These are phyloP conservation scores for Apophysomyces elegans DNA, from an alignment of 371 early-diverging fungal genomes.

Conservation along the genomic window DNA sequence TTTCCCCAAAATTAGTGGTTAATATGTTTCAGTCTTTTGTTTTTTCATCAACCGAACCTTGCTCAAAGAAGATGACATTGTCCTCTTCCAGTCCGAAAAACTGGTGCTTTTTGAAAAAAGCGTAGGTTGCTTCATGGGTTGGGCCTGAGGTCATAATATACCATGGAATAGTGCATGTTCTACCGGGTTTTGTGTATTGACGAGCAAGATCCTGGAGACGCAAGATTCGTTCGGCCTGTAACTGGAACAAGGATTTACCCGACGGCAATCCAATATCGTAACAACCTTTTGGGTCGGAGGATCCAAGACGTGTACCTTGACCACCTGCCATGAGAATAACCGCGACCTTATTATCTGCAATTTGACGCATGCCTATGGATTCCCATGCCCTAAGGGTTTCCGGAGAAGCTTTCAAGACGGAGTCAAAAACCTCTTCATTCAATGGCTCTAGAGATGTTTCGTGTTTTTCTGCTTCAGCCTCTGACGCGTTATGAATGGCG, in stretches of 20 bases:
- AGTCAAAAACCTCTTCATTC: conserved; percentile 77
- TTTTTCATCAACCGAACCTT: conserved; percentile 45
- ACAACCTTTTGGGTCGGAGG: conserved; percentile 90
- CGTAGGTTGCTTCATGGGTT: conserved; percentile 80
- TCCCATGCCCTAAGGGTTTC: conserved; percentile 74
- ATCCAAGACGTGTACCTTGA: conserved; percentile 91
- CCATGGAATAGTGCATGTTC: conserved; percentile 82
- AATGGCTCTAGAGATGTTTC: conserved; percentile 74
- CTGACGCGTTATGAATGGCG: conserved; percentile 58
- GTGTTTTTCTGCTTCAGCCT: conserved; percentile 41
- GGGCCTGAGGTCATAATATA: conserved; percentile 97
- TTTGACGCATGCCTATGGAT: conserved; percentile 73
- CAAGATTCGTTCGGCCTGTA: conserved; percentile 91
- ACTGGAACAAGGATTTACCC: conserved; percentile 84
- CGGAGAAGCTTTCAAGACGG: conserved; percentile 62
- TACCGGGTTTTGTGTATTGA: conserved; percentile 37
- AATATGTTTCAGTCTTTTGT: too few relatives aligned
- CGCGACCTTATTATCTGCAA: conserved; percentile 87
- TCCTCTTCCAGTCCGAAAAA: conserved; percentile 83
- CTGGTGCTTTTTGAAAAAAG: conserved; percentile 73
- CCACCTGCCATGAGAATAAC: conserved; percentile 94
- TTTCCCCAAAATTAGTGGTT: background rate
- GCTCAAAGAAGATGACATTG: conserved; percentile 90
- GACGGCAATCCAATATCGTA: conserved; percentile 90
- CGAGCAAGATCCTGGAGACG: conserved; percentile 81